Percentiles rank a stretch among this genome's conserved stretches.
Evolutionary conservation across 106 monocot species (phyloP).

Genomic region (Phalaenopsis equestris): DNA sequence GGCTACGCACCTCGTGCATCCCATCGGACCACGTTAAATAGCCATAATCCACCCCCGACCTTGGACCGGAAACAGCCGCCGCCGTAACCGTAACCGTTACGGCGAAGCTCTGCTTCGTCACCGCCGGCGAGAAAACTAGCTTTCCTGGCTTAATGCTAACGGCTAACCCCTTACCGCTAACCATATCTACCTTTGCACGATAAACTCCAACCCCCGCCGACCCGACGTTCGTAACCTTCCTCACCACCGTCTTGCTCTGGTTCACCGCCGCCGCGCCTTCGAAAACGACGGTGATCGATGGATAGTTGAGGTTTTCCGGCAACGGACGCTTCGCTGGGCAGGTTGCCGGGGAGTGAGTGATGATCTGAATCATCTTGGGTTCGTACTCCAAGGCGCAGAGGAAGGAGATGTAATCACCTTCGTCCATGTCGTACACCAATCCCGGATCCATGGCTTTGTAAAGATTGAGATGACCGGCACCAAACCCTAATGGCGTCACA

Average conservation of each 20-base stretch:
- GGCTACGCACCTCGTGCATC: conserved; percentile 73
- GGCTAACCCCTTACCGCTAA: conserved; percentile 30
- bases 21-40: conserved; percentile 84
- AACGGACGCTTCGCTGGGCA: conserved; percentile 43
- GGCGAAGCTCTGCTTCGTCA: conserved; percentile 39
- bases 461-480: conserved; percentile 67
- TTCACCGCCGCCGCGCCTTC: conserved; percentile 18
- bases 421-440: conserved; percentile 63
- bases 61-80: background rate
- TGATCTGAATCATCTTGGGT: conserved; percentile 56
- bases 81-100: conserved; percentile 26
- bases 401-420: conserved; percentile 70
- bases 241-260: conserved; percentile 42
- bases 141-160: conserved; percentile 64
- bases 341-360: conserved; percentile 52
- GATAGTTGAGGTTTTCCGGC: conserved; percentile 73
- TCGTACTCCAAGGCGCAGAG: conserved; percentile 78
- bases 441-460: conserved; percentile 82
- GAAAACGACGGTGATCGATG: conserved; percentile 72
- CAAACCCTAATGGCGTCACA: conserved; percentile 61
- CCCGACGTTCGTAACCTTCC: conserved; percentile 80
- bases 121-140: conserved; percentile 49
- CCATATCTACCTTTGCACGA: conserved; percentile 43
- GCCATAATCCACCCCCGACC: conserved; percentile 26
- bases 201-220: conserved; percentile 32